Percentiles rank a stretch among this genome's conserved stretches.
phyloP scores from a whole-genome alignment of 2,329 filamentous ascomycete species.

The Nemania sp. region DNA sequence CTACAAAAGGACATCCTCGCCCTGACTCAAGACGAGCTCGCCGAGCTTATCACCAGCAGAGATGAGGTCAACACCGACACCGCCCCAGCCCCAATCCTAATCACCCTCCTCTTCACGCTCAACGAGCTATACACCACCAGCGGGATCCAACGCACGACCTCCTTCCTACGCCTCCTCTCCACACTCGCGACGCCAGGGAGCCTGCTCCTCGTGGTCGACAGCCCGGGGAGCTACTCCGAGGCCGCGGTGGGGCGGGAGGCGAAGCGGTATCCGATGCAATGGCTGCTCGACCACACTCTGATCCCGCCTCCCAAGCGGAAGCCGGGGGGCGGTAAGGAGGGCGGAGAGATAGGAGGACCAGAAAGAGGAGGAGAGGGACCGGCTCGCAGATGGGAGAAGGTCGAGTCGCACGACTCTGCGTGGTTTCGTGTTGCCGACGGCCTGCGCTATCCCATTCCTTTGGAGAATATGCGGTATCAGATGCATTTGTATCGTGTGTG shows the following conservation, averaged over 20 bases:
- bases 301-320: slow-evolving; percentile 50
- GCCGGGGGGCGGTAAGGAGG: slow-evolving; percentile 52
- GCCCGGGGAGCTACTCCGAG: slow-evolving; percentile 92
- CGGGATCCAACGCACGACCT: slow-evolving; percentile 78
- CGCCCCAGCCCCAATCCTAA: slow-evolving; percentile 57
- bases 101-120: slow-evolving; percentile 92
- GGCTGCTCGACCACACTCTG: slow-evolving; percentile 87
- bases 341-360: too few species aligned
- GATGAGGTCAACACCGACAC: neutral
- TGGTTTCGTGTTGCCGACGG: slow-evolving; percentile 83
- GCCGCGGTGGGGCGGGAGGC: slow-evolving; percentile 73
- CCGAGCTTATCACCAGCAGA: slow-evolving; percentile 44
- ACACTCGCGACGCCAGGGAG: slow-evolving; percentile 67
- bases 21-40: slow-evolving; percentile 54
- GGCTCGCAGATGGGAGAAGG: slow-evolving; percentile 73
- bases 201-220: slow-evolving; percentile 87
- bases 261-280: slow-evolving; percentile 90
- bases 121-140: slow-evolving; percentile 92
- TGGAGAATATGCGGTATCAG: slow-evolving; percentile 97
- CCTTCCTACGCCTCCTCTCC: slow-evolving; percentile 78
- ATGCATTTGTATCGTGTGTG: slow-evolving; percentile 78
- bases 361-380: slow-evolving; percentile 43
- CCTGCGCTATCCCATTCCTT: slow-evolving; percentile 81
- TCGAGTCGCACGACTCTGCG: slow-evolving; percentile 79
- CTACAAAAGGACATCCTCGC: slow-evolving; percentile 63